Conservation (phyloP, 78 protist genomes). For the Anaeramoeba ignava region DNA sequence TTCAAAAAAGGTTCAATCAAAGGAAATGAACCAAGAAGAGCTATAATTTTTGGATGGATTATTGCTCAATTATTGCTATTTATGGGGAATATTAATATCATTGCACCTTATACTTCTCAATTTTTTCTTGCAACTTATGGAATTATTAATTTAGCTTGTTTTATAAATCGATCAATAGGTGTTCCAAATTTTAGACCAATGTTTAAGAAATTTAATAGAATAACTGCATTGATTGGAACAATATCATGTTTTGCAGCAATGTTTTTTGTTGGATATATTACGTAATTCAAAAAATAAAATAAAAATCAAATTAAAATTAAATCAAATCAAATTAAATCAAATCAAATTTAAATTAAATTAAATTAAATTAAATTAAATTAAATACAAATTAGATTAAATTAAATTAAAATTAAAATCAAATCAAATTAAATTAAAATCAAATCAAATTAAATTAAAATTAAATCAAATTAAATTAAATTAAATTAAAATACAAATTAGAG, state of each 20-base stretch:
- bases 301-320: no score
- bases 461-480: no score
- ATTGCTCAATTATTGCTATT: constrained; percentile 10
- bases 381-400: no score
- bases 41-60: constrained; percentile 20
- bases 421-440: no score
- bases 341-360: no score
- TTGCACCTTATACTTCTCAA: constrained; percentile 51
- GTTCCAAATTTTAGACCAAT: constrained; percentile 45
- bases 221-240: constrained; percentile 34
- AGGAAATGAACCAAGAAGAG: constrained; percentile 37
- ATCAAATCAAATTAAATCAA: no score
- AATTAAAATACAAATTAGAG: no score
- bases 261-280: no score
- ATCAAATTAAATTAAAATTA: no score
- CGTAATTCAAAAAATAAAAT: no score
- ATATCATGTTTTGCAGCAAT: constrained; percentile 17
- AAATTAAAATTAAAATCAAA: no score
- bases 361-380: no score
- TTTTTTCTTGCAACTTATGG: constrained; percentile 46
- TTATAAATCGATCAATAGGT: constrained; percentile 3
- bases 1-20: neutral
- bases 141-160: constrained; percentile 39
- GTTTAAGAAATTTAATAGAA: constrained; percentile 19
- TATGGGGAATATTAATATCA: constrained; percentile 36